Base-by-base conservation (phyloP, 2,329 filamentous ascomycete species). In the Keithomyces neogunnii region DNA sequence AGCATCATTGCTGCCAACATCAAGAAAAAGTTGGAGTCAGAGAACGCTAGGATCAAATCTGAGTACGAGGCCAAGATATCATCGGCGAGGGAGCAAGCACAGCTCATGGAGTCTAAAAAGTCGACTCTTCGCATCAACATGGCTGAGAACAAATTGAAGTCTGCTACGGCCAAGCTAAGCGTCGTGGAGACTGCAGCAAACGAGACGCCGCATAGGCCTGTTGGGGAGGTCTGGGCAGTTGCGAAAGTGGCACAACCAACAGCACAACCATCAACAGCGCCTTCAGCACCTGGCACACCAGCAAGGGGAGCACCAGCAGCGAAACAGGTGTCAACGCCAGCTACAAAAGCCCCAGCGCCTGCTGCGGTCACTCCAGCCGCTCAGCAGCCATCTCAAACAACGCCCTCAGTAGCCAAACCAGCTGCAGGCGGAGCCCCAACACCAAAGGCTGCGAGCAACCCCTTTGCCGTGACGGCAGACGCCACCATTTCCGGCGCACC, bases 221-320 rank as follows among this genome's bases (percentile, higher is more conserved):
- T 97, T 3, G 80, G 74, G 8, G 90, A 96, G 67, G 91, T 96
- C 0, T 96, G 89, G 88, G 83, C 86, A 56, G 72, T 88, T 50
- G 90, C 86, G 0, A 91, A 92, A 68, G 74, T 49, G 26, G 62
- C 68, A 28, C 64, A 66, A 40, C 58, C 65, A 28, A 53, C 49
- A 26, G 62, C 68, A 28, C 64, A 66, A 40, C 58, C 65, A 28
- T 53, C 56, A 4, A 10, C 60, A 44, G 26, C 55, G 6, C 53
- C 48, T 11, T 31, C 52, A 7, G 51, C 48, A 45, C 44, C 56
- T 4, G 52, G 42, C 5, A 57, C 53, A 10, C 55, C 55, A 33
- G 53, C 53, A n/a, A 55, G 50, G 32, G 48, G 48, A 32, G 50
- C 42, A 9, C 48, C 52, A 9, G 51, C 56, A 9, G 42, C 52